Base-by-base conservation (phyloP, 2,329 filamentous ascomycete species). In the Blastomyces gilchristii region DNA sequence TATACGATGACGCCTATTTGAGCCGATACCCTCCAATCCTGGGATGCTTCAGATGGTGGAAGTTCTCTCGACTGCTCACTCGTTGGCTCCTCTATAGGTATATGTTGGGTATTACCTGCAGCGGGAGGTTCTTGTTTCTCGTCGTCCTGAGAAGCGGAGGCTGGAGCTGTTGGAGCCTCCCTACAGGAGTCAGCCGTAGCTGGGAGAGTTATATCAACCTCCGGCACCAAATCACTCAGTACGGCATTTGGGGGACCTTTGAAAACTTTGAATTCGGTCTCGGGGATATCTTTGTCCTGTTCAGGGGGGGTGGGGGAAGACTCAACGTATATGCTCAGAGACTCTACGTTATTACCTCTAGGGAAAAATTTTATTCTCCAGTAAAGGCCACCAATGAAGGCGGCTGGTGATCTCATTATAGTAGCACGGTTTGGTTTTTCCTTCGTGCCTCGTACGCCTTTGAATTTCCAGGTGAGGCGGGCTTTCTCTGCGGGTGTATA, bases 361-460 rank as follows among this genome's bases (percentile, higher is more conserved):
- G 85, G 85, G 67, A 84, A 86, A 69, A 86, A 83, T 71, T 87
- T 87, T 75, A 87, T 83, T 62, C 81, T 83, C 84, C 84, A 87
- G 70, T 85, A 84, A 65, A 83, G 81, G 25, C 82, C 84, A 25
- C 83, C 85, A 63, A 87, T 76, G 34, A 74, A 79, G 12, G 83
- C 81, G 6, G 79, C 70, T 0, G 79, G 82, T 6, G 85, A 87
- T 39, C 80, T 81, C 80, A 86, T 84, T 66, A 86, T 76, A 50
- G 80, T 77, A 47, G 81, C 79, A 52, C 79, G 79, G 68, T 86
- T 86, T 2, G 84, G 84, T 2, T 80, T 79, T 58, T 86, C 83
- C 60, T 78, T 81, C 14, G 83, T 86, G 58, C 85, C 85, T 64
- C 85, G 83, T 68, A 85, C 82, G 50, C 79, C 77, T 41, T 82